phyloP scores from a whole-genome alignment of 1,284 basidiomycete species.

The Lignosus rhinocerotis region DNA sequence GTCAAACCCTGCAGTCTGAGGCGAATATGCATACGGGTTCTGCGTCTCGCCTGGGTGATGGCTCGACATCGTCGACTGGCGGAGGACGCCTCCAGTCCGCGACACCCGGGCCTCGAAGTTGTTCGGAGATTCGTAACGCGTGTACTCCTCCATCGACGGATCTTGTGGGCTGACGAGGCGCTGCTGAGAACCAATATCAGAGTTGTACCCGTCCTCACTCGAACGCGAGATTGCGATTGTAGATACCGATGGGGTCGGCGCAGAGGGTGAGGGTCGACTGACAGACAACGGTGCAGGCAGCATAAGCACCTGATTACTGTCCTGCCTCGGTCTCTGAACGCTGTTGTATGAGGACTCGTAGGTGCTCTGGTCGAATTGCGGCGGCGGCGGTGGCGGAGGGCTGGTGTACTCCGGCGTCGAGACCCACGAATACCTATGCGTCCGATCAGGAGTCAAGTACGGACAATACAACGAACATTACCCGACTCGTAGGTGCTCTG shows the following conservation, averaged over 20 bases:
- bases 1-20: slow-evolving; percentile 39
- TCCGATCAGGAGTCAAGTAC: slow-evolving; percentile 36
- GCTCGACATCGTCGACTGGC: slow-evolving; percentile 39
- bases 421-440: slow-evolving; percentile 73
- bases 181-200: slow-evolving; percentile 57
- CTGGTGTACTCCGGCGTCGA: slow-evolving; percentile 72
- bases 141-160: slow-evolving; percentile 29
- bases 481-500: slow-evolving; percentile 70
- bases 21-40: slow-evolving; percentile 48
- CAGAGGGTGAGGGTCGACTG: slow-evolving; percentile 40
- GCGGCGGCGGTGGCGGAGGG: slow-evolving; percentile 40
- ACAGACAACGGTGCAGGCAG: slow-evolving; percentile 69
- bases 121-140: slow-evolving; percentile 19
- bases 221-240: slow-evolving; percentile 52
- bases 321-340: slow-evolving; percentile 54
- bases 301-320: slow-evolving; percentile 68
- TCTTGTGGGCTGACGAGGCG: slow-evolving; percentile 54
- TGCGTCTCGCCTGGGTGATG: slow-evolving; percentile 53
- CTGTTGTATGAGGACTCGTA: slow-evolving; percentile 50
- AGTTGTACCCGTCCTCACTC: slow-evolving; percentile 65
- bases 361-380: slow-evolving; percentile 62
- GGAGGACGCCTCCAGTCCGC: slow-evolving; percentile 43
- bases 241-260: slow-evolving; percentile 53
- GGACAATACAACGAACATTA: neutral
- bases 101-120: slow-evolving; percentile 46